Evolutionary conservation across 2,329 filamentous ascomycete genomes (phyloP).

Genomic region (Tricladium varicosporioides): DNA sequence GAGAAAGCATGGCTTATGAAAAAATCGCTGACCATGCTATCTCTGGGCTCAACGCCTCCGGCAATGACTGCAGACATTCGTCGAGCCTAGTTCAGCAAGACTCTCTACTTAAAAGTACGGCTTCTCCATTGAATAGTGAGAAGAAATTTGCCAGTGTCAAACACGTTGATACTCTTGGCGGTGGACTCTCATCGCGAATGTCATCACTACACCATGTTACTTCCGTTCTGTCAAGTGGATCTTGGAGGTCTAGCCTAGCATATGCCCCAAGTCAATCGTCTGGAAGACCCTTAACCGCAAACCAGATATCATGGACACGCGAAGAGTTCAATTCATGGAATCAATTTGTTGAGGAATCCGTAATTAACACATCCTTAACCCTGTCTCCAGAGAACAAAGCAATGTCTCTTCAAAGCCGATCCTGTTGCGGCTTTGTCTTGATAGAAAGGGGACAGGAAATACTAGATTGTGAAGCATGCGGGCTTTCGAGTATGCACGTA

Average conservation of each 20-base stretch:
- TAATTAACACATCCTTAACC: not conserved
- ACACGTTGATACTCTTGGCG: not conserved
- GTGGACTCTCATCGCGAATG: not conserved
- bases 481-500: not conserved
- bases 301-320: not conserved
- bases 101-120: not conserved
- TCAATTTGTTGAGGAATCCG: not conserved
- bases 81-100: not conserved
- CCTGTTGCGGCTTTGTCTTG: not conserved
- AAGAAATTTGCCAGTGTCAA: not conserved
- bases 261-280: not conserved
- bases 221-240: not conserved
- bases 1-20: not conserved
- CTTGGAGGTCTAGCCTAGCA: not conserved
- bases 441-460: not conserved
- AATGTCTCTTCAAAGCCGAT: not conserved
- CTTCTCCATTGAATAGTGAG: not conserved
- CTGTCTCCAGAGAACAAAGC: not conserved
- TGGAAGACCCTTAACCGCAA: not conserved
- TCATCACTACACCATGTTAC: not conserved
- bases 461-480: not conserved
- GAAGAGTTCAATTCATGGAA: not conserved
- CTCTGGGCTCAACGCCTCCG: not conserved
- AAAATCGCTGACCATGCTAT: not conserved
- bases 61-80: not conserved